These are phyloP conservation scores for Nicotiana rustica DNA, from an alignment of 305 asterid genomes.

Conservation along the genomic window DNA sequence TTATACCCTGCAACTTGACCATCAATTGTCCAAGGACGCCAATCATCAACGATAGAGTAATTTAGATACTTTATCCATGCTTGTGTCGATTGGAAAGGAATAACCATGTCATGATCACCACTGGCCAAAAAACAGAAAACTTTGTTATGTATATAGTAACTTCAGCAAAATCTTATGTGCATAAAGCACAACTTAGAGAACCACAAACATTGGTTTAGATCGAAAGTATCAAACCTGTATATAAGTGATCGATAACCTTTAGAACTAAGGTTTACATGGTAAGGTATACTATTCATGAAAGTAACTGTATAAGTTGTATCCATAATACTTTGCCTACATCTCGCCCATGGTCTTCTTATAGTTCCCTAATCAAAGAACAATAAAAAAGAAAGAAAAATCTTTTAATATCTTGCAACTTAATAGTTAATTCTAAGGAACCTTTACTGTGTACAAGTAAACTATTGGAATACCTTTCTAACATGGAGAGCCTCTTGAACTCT, in stretches of 20 bases:
- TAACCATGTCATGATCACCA: constrained; percentile 28
- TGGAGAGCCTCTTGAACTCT: constrained; percentile 36
- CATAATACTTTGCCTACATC: constrained; percentile 13
- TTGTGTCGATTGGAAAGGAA: constrained; percentile 32
- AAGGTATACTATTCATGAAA: constrained; percentile 1
- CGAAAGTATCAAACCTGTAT: constrained; percentile 18
- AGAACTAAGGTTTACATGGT: constrained; percentile 29
- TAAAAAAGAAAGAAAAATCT: neutral
- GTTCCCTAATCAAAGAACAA: constrained; percentile 25
- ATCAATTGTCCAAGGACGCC: constrained; percentile 28
- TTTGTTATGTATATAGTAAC: neutral
- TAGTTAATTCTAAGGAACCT: too few species aligned
- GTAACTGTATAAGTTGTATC: neutral
- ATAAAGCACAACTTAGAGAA: neutral
- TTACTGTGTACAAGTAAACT: neutral
- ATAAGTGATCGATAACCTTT: constrained; percentile 38
- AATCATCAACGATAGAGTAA: constrained; percentile 29
- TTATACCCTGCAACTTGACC: constrained; percentile 31
- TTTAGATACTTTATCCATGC: constrained; percentile 32
- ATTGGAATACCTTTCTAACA: constrained; percentile 29
- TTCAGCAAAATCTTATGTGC: neutral
- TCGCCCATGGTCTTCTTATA: constrained; percentile 30
- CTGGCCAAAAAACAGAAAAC: neutral
- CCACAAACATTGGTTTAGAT: neutral
- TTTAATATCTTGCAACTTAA: neutral